Evolutionary conservation across 2,329 filamentous ascomycete genomes (phyloP).

Genomic region (Hyphodiscus sp.): DNA sequence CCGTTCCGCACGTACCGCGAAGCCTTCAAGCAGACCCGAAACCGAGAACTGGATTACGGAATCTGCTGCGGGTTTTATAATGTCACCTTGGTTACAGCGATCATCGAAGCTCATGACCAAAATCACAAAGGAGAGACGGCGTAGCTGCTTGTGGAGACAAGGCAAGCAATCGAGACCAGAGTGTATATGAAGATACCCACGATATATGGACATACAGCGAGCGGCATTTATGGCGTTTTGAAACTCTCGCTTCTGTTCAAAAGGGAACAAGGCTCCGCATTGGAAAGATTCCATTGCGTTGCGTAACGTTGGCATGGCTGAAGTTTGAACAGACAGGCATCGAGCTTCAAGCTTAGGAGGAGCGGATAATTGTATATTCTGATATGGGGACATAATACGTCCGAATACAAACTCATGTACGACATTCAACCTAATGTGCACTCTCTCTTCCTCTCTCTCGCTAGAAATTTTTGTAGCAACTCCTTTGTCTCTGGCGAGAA

Average conservation of each 20-base stretch:
- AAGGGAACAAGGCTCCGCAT: background rate
- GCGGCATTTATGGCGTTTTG: background rate
- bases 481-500: too few relatives aligned
- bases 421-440: too few relatives aligned
- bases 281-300: background rate
- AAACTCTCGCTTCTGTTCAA: background rate
- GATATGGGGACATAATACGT: background rate
- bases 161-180: background rate
- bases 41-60: constrained; percentile 14
- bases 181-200: background rate
- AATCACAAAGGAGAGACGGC: too few relatives aligned
- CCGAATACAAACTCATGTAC: too few relatives aligned
- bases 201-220: background rate
- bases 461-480: too few relatives aligned
- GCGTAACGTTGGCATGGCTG: background rate
- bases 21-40: constrained; percentile 15
- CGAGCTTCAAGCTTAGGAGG: background rate
- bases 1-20: constrained; percentile 19
- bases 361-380: background rate
- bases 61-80: constrained; percentile 17
- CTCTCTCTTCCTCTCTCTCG: too few relatives aligned
- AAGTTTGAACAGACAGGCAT: background rate
- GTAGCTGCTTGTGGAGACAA: background rate
- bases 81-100: background rate
- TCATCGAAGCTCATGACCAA: too few relatives aligned